Evolutionary conservation across 805 yeast genomes (phyloP).

Genomic region (Wickerhamomyces canadensis): DNA sequence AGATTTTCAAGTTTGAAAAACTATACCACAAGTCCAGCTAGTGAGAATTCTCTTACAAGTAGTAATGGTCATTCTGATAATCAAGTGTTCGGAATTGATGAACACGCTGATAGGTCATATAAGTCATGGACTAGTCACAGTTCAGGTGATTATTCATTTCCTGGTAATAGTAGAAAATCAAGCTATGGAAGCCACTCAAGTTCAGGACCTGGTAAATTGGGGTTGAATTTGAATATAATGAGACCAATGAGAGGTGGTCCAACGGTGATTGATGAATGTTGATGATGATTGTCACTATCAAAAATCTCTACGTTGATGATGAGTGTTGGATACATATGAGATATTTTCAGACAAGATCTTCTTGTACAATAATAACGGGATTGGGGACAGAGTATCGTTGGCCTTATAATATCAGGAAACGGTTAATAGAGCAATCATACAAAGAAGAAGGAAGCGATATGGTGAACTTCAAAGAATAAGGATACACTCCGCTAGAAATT

Average conservation of each 20-base stretch:
- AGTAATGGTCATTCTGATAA: neutral
- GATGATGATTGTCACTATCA: too few species aligned
- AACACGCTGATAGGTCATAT: slow-evolving; percentile 1
- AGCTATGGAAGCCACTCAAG: slow-evolving; percentile 1
- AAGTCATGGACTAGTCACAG: neutral
- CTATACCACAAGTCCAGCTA: neutral
- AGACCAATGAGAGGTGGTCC: slow-evolving; percentile 50
- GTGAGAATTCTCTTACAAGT: slow-evolving; percentile 6
- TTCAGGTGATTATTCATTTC: neutral
- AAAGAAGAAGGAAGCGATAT: too few species aligned
- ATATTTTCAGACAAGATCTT: too few species aligned
- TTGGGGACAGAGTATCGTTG: too few species aligned
- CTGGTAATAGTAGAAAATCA: slow-evolving; percentile 3
- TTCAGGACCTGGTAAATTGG: slow-evolving; percentile 27
- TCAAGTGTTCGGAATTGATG: slow-evolving; percentile 7
- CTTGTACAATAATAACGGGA: too few species aligned
- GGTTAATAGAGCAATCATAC: too few species aligned
- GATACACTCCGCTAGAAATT: too few species aligned
- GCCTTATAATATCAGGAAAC: too few species aligned
- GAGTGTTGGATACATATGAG: too few species aligned
- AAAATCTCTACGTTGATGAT: too few species aligned
- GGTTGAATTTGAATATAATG: slow-evolving; percentile 53
- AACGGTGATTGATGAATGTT: too few species aligned
- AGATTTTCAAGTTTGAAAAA: slow-evolving; percentile 22
- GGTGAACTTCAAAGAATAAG: too few species aligned